A percentile compares a stretch with the other conserved stretches of the same genome.
Conservation (phyloP, 2,329 filamentous ascomycete species). For the Pseudogymnoascus sp. region DNA sequence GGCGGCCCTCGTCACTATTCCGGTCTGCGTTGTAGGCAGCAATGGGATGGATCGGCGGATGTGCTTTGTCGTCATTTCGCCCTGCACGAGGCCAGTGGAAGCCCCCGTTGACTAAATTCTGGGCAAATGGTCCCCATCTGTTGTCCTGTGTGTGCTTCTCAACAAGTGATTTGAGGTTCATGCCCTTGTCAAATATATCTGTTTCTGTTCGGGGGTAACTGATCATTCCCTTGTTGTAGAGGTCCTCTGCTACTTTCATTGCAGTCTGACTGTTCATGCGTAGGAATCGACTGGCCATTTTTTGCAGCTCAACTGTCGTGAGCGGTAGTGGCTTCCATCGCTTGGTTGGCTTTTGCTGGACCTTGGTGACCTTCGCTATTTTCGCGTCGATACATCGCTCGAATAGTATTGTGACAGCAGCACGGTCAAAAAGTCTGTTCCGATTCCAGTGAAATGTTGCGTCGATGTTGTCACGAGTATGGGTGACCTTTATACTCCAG, state of each 20-base stretch:
- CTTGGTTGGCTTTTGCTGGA: slow-evolving; percentile 82
- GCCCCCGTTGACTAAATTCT: slow-evolving; percentile 60
- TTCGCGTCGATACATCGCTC: slow-evolving; percentile 75
- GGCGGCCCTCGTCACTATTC: slow-evolving; percentile 57
- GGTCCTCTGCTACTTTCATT: slow-evolving; percentile 76
- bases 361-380: slow-evolving; percentile 70
- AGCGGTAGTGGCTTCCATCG: slow-evolving; percentile 91
- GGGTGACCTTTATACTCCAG: slow-evolving; percentile 82
- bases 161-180: slow-evolving; percentile 71
- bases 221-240: slow-evolving; percentile 94
- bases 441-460: slow-evolving; percentile 81
- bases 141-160: slow-evolving; percentile 73
- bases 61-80: slow-evolving; percentile 87
- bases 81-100: slow-evolving; percentile 79
- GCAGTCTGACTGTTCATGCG: slow-evolving; percentile 86
- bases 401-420: slow-evolving; percentile 70
- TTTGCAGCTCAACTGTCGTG: slow-evolving; percentile 93
- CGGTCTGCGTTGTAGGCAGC: slow-evolving; percentile 58
- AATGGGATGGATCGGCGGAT: slow-evolving; percentile 94
- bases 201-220: slow-evolving; percentile 97
- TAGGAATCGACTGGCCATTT: slow-evolving; percentile 82
- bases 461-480: slow-evolving; percentile 66
- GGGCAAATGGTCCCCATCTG: slow-evolving; percentile 74
- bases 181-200: slow-evolving; percentile 85
- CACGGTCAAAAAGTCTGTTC: slow-evolving; percentile 78